phyloP scores from a whole-genome alignment of 306 rosid species.

The Acacia acuminata region DNA sequence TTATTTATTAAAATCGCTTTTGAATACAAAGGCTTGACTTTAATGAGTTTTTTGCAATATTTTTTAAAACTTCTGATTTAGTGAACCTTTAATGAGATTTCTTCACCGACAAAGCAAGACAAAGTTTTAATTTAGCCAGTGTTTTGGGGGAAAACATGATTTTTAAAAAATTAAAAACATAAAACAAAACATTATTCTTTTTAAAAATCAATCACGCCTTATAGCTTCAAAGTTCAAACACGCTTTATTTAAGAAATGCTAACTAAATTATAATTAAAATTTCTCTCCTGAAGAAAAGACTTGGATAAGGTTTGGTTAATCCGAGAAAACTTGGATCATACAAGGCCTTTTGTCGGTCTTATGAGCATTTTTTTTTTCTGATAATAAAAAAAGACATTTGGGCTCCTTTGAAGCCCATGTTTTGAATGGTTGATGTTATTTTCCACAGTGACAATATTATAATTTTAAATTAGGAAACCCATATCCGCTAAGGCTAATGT shows the following conservation, averaged over 20 bases:
- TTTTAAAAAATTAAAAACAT: no score
- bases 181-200: no score
- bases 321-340: not conserved
- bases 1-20: not conserved
- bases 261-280: no score
- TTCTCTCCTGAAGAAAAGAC: not conserved
- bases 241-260: not conserved
- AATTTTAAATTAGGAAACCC: no score
- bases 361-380: no score
- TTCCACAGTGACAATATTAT: no score
- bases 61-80: not conserved
- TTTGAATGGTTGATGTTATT: no score
- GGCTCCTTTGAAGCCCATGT: not conserved
- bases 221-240: no score
- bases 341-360: not conserved
- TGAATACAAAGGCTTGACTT: not conserved
- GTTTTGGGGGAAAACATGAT: no score
- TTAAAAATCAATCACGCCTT: not conserved
- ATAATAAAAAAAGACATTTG: not conserved
- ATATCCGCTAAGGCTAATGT: no score
- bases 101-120: not conserved
- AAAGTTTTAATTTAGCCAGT: not conserved
- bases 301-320: no score
- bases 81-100: not conserved
- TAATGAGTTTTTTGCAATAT: not conserved